A percentile compares a stretch with the other conserved stretches of the same genome.
phyloP scores from a whole-genome alignment of 2,329 filamentous ascomycete species.

The Teratosphaeria nubilosa region DNA sequence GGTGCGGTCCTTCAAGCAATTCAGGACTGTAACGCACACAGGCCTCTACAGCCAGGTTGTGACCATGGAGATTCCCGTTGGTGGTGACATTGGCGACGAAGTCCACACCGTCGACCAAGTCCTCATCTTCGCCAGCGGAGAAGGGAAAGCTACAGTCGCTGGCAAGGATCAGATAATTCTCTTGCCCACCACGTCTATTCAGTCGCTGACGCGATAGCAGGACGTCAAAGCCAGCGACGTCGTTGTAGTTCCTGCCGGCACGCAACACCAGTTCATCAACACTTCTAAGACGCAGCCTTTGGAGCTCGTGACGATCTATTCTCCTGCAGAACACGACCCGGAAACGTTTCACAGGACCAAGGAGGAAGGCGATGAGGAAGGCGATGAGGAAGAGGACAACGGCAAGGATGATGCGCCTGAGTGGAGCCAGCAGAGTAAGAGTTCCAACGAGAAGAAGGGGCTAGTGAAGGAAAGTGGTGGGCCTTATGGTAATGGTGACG shows the following conservation, averaged over 20 bases:
- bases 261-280: slow-evolving; percentile 57
- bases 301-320: slow-evolving; percentile 54
- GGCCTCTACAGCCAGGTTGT: slow-evolving; percentile 55
- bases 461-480: slow-evolving; percentile 39
- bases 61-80: slow-evolving; percentile 54
- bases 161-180: slow-evolving; percentile 44
- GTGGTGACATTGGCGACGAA: slow-evolving; percentile 57
- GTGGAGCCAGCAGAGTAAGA: slow-evolving; percentile 49
- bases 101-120: slow-evolving; percentile 57
- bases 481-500: slow-evolving; percentile 27
- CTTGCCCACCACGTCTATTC: neutral
- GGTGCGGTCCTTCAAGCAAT: slow-evolving; percentile 47
- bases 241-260: slow-evolving; percentile 54
- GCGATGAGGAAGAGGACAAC: slow-evolving; percentile 51
- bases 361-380: slow-evolving; percentile 53
- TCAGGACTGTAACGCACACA: slow-evolving; percentile 53
- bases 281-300: slow-evolving; percentile 46
- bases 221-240: slow-evolving; percentile 46
- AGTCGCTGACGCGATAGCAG: slow-evolving; percentile 8
- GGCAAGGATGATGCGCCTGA: slow-evolving; percentile 51
- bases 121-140: slow-evolving; percentile 53
- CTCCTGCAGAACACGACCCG: slow-evolving; percentile 51
- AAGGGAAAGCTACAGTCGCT: slow-evolving; percentile 47
- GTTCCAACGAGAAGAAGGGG: slow-evolving; percentile 47
- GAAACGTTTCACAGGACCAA: slow-evolving; percentile 53